phyloP scores from a whole-genome alignment of 2,329 filamentous ascomycete genomes.

The Fusarium subglutinans region DNA sequence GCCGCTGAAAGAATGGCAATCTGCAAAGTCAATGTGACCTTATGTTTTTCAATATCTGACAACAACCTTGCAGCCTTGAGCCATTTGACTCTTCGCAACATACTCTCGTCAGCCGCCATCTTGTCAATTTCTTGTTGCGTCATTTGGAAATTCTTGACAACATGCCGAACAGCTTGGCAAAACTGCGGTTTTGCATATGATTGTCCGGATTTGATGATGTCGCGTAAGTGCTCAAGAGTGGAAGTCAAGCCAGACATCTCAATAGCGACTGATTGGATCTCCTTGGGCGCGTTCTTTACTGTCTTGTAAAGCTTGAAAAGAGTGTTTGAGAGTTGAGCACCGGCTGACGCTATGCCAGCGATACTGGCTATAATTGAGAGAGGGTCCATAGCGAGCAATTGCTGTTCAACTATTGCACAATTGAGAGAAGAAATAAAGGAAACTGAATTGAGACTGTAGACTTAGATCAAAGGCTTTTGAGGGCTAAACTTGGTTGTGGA shows the following conservation, averaged over 20 bases:
- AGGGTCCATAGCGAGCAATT: slow-evolving; percentile 12
- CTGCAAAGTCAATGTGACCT: slow-evolving; percentile 16
- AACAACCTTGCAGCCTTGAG: slow-evolving; percentile 1
- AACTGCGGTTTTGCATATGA: neutral
- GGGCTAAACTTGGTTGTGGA: neutral
- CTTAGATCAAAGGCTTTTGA: neutral
- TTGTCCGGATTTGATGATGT: neutral
- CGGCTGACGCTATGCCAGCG: slow-evolving; percentile 26
- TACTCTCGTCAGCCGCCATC: neutral
- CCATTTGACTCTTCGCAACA: slow-evolving; percentile 2
- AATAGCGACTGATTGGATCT: neutral
- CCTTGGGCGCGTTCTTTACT: neutral
- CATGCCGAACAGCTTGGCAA: neutral
- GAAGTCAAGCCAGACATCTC: slow-evolving; percentile 13
- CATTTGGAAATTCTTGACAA: slow-evolving; percentile 1
- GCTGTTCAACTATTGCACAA: accelerated
- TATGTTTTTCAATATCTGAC: slow-evolving; percentile 29
- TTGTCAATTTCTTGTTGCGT: slow-evolving; percentile 7
- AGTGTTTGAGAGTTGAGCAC: slow-evolving; percentile 12
- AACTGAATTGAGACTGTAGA: neutral
- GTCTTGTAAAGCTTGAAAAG: slow-evolving; percentile 13
- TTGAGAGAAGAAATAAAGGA: neutral
- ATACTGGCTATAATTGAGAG: slow-evolving; percentile 24
- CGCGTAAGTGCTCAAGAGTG: slow-evolving; percentile 11
- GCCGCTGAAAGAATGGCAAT: slow-evolving; percentile 19